Conservation (phyloP, 2,329 filamentous ascomycete species). For the Curvularia spicifera region DNA sequence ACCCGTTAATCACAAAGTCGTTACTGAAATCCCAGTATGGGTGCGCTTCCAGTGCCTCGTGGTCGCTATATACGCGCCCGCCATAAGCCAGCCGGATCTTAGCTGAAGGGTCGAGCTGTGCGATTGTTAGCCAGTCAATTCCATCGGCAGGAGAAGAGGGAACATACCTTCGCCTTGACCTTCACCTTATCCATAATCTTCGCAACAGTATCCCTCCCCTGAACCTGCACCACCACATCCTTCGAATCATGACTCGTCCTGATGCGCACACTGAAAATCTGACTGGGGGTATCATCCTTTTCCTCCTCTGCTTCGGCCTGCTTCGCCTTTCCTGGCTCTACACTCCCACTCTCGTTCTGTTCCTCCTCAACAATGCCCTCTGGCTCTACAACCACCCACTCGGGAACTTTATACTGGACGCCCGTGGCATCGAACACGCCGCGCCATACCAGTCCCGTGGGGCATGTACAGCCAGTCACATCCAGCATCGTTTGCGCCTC, state of each 20-base stretch:
- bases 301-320: conserved; percentile 28
- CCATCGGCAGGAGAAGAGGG: background rate
- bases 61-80: conserved; percentile 78
- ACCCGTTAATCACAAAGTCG: conserved; percentile 19
- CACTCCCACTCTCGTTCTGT: conserved; percentile 7
- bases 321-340: too few species aligned
- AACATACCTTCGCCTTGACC: conserved; percentile 68
- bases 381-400: conserved; percentile 56
- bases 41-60: conserved; percentile 67
- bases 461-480: conserved; percentile 67
- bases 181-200: conserved; percentile 68
- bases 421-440: conserved; percentile 55
- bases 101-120: conserved; percentile 62
- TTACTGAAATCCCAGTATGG: conserved; percentile 70
- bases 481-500: conserved; percentile 79
- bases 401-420: conserved; percentile 52
- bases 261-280: conserved; percentile 42
- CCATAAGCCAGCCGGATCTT: conserved; percentile 78
- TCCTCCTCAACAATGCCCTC: conserved; percentile 42
- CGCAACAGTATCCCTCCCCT: conserved; percentile 63
- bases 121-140: conserved; percentile 13
- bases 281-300: conserved; percentile 26
- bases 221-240: conserved; percentile 48
- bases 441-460: conserved; percentile 50
- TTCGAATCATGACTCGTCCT: conserved; percentile 49